Evolutionary conservation across 768 basidiomycete genomes (phyloP).

Genomic region (Pleurotus sapidus): DNA sequence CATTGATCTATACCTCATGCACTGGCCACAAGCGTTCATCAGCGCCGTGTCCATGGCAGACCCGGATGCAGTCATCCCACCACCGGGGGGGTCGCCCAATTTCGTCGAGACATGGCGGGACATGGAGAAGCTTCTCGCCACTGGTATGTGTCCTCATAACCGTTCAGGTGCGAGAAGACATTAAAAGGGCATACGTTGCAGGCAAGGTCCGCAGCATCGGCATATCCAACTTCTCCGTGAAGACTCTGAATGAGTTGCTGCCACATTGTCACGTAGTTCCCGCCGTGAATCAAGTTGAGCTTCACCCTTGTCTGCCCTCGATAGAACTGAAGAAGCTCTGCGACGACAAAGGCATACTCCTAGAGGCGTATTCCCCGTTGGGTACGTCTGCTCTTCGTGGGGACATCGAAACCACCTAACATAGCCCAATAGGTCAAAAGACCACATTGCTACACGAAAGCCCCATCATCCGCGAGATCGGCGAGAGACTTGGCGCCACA

Average conservation of each 20-base stretch:
- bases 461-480: not conserved
- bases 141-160: conserved; percentile 14
- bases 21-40: conserved; percentile 12
- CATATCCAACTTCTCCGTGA: conserved; percentile 50
- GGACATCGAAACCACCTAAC: not conserved
- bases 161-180: not conserved
- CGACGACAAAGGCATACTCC: conserved; percentile 31
- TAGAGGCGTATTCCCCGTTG: conserved; percentile 39
- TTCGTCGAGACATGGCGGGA: conserved; percentile 26
- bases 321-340: conserved; percentile 36
- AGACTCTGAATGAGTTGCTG: conserved; percentile 32
- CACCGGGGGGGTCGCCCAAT: conserved; percentile 22
- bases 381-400: conserved; percentile 22
- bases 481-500: not conserved
- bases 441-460: not conserved
- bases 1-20: conserved; percentile 47
- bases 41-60: conserved; percentile 4
- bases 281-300: conserved; percentile 35
- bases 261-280: conserved; percentile 37
- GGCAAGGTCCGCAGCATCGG: conserved; percentile 55
- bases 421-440: not conserved
- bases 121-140: conserved; percentile 27
- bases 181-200: not conserved
- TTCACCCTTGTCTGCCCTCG: conserved; percentile 40
- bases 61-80: conserved; percentile 2